A percentile compares a stretch with the other conserved stretches of the same genome.
Conservation (phyloP, 495 filamentous ascomycete species). For the Tetracladium marchalianum region DNA sequence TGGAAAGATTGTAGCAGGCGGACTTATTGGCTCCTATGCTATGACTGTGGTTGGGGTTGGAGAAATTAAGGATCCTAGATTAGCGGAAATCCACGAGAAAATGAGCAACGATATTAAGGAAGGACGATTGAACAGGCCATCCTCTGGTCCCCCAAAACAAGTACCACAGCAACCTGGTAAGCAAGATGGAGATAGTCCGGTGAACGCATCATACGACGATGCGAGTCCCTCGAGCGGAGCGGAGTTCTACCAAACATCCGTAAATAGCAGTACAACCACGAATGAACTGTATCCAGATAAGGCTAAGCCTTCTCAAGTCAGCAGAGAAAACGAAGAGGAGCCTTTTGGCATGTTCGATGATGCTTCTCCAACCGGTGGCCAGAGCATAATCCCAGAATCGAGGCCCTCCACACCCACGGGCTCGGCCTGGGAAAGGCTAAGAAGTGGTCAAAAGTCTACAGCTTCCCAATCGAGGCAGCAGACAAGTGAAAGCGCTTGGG, state of each 20-base stretch:
- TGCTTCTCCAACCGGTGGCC: slow-evolving; percentile 19
- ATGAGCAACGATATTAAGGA: slow-evolving; percentile 1
- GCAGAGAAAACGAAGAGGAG: background rate
- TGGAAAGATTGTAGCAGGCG: background rate
- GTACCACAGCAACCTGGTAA: background rate
- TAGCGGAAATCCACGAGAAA: slow-evolving; percentile 8
- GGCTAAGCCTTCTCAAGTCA: too few relatives aligned
- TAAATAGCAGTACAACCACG: too few relatives aligned
- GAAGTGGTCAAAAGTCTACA: slow-evolving; percentile 5
- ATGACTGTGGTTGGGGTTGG: slow-evolving; percentile 7
- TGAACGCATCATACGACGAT: slow-evolving; percentile 9
- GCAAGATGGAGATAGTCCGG: background rate
- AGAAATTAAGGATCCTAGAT: slow-evolving; percentile 9
- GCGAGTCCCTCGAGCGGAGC: slow-evolving; percentile 19
- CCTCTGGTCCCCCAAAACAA: background rate
- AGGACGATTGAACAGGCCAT: background rate
- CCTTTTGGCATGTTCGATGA: slow-evolving; percentile 14
- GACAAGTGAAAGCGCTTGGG: slow-evolving; percentile 5
- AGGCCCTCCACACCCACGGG: background rate
- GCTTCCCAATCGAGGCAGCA: background rate
- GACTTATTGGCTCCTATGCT: slow-evolving; percentile 12
- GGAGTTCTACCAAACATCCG: background rate
- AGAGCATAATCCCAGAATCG: slow-evolving; percentile 10
- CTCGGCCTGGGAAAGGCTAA: slow-evolving; percentile 18
- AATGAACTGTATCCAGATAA: too few relatives aligned